phyloP scores from a whole-genome alignment of 768 basidiomycete species.

The Podaxis sp. region DNA sequence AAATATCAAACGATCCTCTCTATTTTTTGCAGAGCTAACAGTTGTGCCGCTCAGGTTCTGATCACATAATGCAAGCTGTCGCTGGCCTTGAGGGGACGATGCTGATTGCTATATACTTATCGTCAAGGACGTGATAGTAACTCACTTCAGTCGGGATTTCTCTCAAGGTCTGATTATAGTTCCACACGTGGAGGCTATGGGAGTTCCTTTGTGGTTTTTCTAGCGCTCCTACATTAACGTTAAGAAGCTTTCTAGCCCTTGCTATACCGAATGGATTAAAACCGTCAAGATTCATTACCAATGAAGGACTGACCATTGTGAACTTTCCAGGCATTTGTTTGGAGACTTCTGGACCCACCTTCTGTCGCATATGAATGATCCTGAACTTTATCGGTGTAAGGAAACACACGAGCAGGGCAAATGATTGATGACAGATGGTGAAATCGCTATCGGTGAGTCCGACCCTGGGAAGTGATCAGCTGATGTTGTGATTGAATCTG shows the following conservation, averaged over 20 bases:
- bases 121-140: not conserved
- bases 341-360: not conserved
- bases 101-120: not conserved
- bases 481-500: constrained; percentile 12
- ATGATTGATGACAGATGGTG: not conserved
- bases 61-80: not conserved
- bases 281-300: not conserved
- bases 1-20: no score
- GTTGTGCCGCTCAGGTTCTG: not conserved
- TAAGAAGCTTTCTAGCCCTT: not conserved
- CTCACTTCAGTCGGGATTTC: not conserved
- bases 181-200: not conserved
- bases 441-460: not conserved
- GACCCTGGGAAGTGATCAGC: constrained; percentile 3
- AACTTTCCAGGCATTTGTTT: not conserved
- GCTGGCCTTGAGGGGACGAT: not conserved
- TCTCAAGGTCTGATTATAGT: no score
- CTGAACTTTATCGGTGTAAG: not conserved
- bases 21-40: no score
- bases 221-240: not conserved
- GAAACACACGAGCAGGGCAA: not conserved
- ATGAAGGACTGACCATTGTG: not conserved
- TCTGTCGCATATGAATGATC: not conserved
- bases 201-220: not conserved
- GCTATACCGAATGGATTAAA: not conserved